Percentiles rank a stretch among this genome's conserved stretches.
Evolutionary conservation across 768 basidiomycete genomes (phyloP).

Genomic region (Russula vinacea): DNA sequence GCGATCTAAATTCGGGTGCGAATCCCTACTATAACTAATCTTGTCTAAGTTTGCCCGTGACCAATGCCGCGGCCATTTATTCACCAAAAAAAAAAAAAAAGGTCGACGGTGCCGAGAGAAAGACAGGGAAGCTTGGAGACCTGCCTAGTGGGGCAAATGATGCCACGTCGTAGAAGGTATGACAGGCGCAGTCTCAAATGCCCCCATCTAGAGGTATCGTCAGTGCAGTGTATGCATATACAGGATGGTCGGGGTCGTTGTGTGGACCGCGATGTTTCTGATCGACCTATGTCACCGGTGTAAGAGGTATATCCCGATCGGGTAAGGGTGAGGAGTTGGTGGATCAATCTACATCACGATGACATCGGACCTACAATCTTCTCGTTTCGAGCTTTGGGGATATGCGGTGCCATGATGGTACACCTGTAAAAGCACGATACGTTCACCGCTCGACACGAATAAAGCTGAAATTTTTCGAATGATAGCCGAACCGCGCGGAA

Average conservation of each 20-base stretch:
- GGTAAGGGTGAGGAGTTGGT: background rate
- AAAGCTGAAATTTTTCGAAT: background rate
- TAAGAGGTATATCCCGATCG: background rate
- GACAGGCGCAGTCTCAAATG: background rate
- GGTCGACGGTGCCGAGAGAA: background rate
- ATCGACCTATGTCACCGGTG: background rate
- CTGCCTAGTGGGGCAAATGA: background rate
- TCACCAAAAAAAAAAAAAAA: background rate
- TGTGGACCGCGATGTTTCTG: background rate
- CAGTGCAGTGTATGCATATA: too few species aligned
- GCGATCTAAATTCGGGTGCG: background rate
- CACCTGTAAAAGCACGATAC: background rate
- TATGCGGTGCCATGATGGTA: background rate
- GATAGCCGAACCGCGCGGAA: background rate
- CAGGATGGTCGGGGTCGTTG: too few species aligned
- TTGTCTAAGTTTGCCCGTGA: background rate
- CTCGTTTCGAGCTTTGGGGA: background rate
- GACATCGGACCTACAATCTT: background rate
- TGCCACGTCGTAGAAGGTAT: background rate
- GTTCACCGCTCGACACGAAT: too few species aligned
- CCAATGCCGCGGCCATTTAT: background rate
- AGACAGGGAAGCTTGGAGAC: background rate
- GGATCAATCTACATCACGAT: background rate
- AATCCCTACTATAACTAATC: background rate
- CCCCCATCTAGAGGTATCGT: too few species aligned